A percentile compares a stretch with the other conserved stretches of the same genome.
Conservation (phyloP, 2,329 filamentous ascomycete species). For the Talaromyces sp. region DNA sequence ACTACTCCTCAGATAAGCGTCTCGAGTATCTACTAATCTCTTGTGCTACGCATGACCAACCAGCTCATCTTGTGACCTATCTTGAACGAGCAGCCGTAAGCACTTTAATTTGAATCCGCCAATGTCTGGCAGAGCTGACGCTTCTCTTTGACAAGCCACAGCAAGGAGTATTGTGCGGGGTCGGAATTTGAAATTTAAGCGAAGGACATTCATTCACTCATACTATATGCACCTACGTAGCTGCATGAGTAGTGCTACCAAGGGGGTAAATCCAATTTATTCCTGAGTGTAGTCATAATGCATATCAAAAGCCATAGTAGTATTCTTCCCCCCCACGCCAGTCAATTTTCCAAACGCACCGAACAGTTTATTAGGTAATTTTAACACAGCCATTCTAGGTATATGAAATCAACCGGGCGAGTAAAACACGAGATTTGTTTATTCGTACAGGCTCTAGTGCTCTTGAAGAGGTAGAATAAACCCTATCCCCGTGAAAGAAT, state of each 20-base stretch:
- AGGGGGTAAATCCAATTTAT: neutral
- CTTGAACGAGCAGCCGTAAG: neutral
- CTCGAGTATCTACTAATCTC: no score
- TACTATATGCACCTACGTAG: neutral
- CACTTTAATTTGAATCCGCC: neutral
- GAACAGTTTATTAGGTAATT: neutral
- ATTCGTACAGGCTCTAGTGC: neutral
- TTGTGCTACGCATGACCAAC: neutral
- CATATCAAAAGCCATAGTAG: neutral
- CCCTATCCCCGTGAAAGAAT: neutral
- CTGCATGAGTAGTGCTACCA: neutral
- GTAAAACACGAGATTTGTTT: neutral
- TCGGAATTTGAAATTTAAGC: neutral
- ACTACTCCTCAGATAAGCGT: neutral
- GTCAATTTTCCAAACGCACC: neutral
- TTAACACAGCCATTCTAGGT: neutral
- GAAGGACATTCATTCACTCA: neutral
- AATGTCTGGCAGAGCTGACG: neutral
- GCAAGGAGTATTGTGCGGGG: neutral
- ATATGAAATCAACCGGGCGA: neutral
- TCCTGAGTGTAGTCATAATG: neutral
- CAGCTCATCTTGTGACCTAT: neutral
- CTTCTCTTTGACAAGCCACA: neutral
- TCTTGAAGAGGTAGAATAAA: neutral
- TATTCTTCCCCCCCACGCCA: neutral